phyloP scores from a whole-genome alignment of 768 basidiomycete species.

The Tricholoma sp. region DNA sequence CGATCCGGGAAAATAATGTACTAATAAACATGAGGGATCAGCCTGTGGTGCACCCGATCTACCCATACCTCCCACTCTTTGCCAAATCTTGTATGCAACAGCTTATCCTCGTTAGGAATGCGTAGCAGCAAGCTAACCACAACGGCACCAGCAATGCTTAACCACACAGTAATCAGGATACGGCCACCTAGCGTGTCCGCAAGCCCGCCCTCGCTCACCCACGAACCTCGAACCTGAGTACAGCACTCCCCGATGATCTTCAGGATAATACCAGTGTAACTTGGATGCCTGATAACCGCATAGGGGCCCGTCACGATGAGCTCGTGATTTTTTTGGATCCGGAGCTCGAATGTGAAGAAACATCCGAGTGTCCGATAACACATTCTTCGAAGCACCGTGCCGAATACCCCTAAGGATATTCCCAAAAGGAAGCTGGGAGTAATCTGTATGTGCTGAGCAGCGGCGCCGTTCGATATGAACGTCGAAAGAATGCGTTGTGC shows the following conservation, averaged over 20 bases:
- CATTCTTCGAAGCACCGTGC: conserved; percentile 25
- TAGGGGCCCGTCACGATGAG: conserved; percentile 33
- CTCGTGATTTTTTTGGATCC: conserved; percentile 26
- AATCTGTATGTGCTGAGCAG: conserved; percentile 14
- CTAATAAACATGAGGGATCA: conserved; percentile 31
- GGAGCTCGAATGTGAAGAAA: conserved; percentile 34
- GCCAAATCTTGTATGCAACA: conserved; percentile 25
- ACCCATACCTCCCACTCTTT: conserved; percentile 24
- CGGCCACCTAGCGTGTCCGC: conserved; percentile 14
- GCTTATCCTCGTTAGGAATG: conserved; percentile 28
- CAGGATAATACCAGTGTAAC: conserved; percentile 30
- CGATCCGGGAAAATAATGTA: too few relatives aligned
- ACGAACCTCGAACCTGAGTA: conserved; percentile 25
- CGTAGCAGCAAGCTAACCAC: conserved; percentile 23
- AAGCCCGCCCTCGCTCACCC: conserved; percentile 28
- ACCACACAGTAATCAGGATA: conserved; percentile 19
- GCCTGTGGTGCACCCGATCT: conserved; percentile 21
- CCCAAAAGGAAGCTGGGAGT: conserved; percentile 27
- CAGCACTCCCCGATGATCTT: conserved; percentile 22
- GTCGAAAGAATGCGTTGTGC: conserved; percentile 14
- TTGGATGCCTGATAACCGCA: conserved; percentile 32
- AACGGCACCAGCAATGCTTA: conserved; percentile 18
- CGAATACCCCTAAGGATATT: conserved; percentile 22
- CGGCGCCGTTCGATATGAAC: conserved; percentile 11
- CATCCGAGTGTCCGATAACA: conserved; percentile 32